Evolutionary conservation across 352 stramenopile genomes (phyloP), one percentile per base, ranked within the genome.

Genomic region (Pythium periplocum): DNA sequence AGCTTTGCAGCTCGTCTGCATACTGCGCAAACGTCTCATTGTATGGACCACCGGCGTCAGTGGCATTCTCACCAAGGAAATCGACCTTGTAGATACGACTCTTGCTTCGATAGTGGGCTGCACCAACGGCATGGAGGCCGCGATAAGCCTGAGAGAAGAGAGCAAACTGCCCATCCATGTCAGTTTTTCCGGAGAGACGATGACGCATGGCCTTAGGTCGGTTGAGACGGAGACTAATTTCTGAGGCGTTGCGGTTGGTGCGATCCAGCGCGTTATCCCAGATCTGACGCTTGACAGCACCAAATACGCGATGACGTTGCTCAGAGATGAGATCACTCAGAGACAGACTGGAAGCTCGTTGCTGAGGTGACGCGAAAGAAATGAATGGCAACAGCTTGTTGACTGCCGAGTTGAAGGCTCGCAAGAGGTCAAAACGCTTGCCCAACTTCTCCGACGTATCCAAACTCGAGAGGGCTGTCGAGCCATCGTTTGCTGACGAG

Each of bases 31-130:
- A 80, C 0, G 84, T 93, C 50, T 96, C 86, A 5, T 86, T 76
- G 41, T 96, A 96, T 7, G 87, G 87, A n/a, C 86, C 87, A 2
- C 87, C 87, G 11, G 86, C 87, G 45, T 96, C 87, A 48, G 90
- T 66, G 0, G 83, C 83, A 34, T 91, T 91, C 64, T 96, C 87
- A 26, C 87, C 86, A 26, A 95, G 70, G 59, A 96, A 96, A 3
- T 73, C 71, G 10, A 91, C 85, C 44, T 88, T 75, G 55, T 96
- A 97, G 11, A 97, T 68, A 12, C 86, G 85, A 6, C 75, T 65
- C 2, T 60, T 43, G 9, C 81, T 79, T 2, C 86, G 72, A 41
- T 94, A 89, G 34, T 91, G 76, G 9, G 68, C 64, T 11, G 73
- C 68, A 37, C 84, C 71, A 5, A 88, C 66, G 17, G 68, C 48